Base-by-base conservation (phyloP, 208 protist species). In the Endotrypanum monterogeii region DNA sequence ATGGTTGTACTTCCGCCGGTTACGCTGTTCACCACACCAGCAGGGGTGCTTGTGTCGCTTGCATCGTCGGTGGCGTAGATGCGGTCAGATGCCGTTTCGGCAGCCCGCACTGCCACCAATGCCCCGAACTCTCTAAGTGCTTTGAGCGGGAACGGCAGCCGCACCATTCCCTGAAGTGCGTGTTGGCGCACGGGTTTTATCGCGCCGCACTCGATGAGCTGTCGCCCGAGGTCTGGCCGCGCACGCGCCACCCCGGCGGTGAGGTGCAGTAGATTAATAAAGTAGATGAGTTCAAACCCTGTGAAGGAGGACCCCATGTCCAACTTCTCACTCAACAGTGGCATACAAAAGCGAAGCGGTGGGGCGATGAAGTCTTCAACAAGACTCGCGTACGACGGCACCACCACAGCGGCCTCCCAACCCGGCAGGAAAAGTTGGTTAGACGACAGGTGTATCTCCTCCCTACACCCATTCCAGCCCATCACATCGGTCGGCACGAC, bases 61-160 rank as follows among this genome's bases (percentile, higher is more conserved):
- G 44, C 58, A 48, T 11, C 12, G 44, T 48, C 44, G 3, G 51
- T 11, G 61, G 48, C 41, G 67, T 62, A 76, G 50, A 81, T 37
- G 35, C 44, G 71, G 39, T 75, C 76, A 1, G 71, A 63, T 5
- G 65, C 56, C 3, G 63, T 71, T 58, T 81, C 76, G 11, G 76
- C 76, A 7, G 76, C 70, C 0, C 76, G 76, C 71, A 68, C 76
- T 20, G 70, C 66, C 30, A 80, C 73, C 54, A 84, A 41, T 55
- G 86, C 86, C 2, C 75, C 86, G 60, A 73, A 84, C 70, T 95
- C 91, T 65, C 83, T 81, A 55, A 92, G 74, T 52, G 82, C 79
- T 20, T 60, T 78, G 30, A 87, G 35, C 4, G 88, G 91, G 25
- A 89, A 76, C 16, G 91, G 83, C 39, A 76, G 66, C 39, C 84